A percentile compares a stretch with the other conserved stretches of the same genome.
These are phyloP conservation scores for Carallia pectinifolia DNA, from an alignment of 345 rosid species.

Conservation along the genomic window DNA sequence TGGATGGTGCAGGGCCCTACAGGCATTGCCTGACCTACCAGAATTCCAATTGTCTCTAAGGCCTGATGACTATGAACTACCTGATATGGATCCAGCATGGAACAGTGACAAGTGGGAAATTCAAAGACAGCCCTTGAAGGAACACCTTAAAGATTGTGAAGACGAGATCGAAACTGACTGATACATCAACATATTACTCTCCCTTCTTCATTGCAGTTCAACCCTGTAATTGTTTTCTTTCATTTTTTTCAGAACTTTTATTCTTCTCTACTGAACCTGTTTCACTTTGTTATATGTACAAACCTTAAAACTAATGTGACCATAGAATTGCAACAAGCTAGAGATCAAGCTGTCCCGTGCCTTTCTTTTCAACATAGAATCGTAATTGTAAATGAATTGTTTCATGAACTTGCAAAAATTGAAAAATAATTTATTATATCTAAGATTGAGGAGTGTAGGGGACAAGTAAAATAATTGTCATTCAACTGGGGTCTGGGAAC, in stretches of 20 bases:
- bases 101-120: constrained; percentile 49
- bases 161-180: constrained; percentile 41
- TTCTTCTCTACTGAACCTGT: not conserved
- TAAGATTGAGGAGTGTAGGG: no score
- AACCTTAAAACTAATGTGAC: no score
- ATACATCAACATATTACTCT: not conserved
- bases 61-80: constrained; percentile 71
- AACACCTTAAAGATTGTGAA: constrained; percentile 58
- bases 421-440: no score
- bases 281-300: not conserved
- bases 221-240: not conserved
- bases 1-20: constrained; percentile 54
- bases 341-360: not conserved
- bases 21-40: constrained; percentile 78
- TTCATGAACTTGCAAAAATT: no score
- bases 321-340: no score
- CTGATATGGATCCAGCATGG: constrained; percentile 61
- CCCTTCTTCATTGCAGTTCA: not conserved
- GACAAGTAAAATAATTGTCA: no score
- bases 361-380: not conserved
- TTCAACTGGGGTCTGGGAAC: constrained; percentile 11
- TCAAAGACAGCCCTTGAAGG: constrained; percentile 51
- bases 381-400: no score
- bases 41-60: constrained; percentile 78
- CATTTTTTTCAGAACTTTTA: not conserved